Base-by-base conservation (phyloP, 257 asterid species). In the Salvia splendens region DNA sequence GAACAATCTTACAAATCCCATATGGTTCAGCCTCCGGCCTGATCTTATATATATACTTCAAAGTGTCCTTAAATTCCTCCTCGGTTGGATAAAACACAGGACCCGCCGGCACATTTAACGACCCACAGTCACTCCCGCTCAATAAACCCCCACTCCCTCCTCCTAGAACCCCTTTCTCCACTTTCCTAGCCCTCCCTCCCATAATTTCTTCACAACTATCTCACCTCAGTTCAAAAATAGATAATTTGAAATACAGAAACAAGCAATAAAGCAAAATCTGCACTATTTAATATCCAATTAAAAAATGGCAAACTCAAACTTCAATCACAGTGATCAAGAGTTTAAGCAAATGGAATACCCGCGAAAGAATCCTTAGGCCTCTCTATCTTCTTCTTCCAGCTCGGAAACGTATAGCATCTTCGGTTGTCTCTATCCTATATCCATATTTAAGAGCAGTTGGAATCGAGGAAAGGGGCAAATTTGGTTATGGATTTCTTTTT, bases 1-100 rank as follows among this genome's bases (percentile, higher is more conserved):
- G 98, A 10, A 92, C 91, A 69, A 92, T 89, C 76, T 86, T 92
- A 73, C 98, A 92, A 66, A 92, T 92, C 75, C 98, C 98, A 74
- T 86, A 92, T 52, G 89, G 89, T 84, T 92, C 96, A 10, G 98
- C 98, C 76, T 86, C 91, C 5, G 93, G 91, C 68, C 97, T 86
- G 90, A 92, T 92, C 95, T 86, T 92, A 73, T 89, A 80, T 75
- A 92, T 79, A 76, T 80, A 92, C 79, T 83, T 95, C 62, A 92
- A 75, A 75, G 97, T 97, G 80, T 92, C 91, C 87, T 79, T 84
- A 71, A 92, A 92, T 78, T 92, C 98, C 66, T 84, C 97, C 82
- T 81, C 96, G 42, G 74, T 86, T 51, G 97, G 98, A 80, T 85
- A 81, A 81, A 83, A 92, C 8, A 85, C 97, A 0, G 98, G 98